Base-by-base conservation (phyloP, 2,329 filamentous ascomycete species). In the Fusarium sp. region DNA sequence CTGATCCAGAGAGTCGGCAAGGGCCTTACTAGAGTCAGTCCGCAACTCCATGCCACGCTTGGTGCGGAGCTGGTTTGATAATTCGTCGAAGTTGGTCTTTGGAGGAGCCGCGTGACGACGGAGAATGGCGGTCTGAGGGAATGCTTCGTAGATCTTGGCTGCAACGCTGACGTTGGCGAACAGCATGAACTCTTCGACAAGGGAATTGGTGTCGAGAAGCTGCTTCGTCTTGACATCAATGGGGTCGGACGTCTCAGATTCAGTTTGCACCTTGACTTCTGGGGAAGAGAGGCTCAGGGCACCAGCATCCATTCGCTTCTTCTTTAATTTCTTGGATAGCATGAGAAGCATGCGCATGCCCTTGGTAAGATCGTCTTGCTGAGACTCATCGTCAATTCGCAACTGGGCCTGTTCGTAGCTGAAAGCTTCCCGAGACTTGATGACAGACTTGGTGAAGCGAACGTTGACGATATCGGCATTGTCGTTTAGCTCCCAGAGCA, bases 101-200 rank as follows among this genome's bases (percentile, higher is more conserved):
- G 96, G 96, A 6, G 97, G 96, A 17, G 95, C 91, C 20, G 89
- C 94, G 86, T 99, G 96, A 64, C 96, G 93, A 69, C 95, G 93
- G 18, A 99, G 89, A 75, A 99, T 91, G 52, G 96, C 96, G 0
- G 95, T 98, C 81, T 99, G 95, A 0, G 96, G 95, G 82, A 98
- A 98, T 5, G 94, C 91, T 52, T 93, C 89, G 83, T 97, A 94
- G 78, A 97, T 97, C 81, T 94, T 95, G 73, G 90, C 88, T 10
- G 95, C 96, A 33, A 99, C 97, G 74, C 92, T 95, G 78, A 94
- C 94, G 83, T 99, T 99, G 85, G 96, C 97, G 80, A 98, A 92
- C 78, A 99, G 86, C 96, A 99, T 99, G 86, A 99, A 98, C 80
- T 99, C 96, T 80, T 99, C 96, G 32, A 99, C 97, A 8, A 99